Base-by-base conservation (phyloP, 78 protist species). In the Dictyostelium firmibasis region DNA sequence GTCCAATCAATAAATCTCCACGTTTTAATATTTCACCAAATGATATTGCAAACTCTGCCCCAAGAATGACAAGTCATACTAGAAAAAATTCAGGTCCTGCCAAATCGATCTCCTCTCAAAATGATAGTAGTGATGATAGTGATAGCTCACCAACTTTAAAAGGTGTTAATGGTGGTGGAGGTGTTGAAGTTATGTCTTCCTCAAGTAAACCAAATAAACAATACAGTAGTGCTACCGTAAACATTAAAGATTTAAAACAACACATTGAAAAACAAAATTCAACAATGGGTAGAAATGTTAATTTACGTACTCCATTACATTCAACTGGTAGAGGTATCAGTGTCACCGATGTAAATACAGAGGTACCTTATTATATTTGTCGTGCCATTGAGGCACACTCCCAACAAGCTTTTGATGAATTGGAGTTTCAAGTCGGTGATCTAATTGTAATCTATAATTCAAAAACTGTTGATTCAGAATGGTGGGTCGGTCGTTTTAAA, bases 401-500 rank as follows among this genome's bases (percentile, higher is more conserved):
- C 1, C 82, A 89, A 20, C 82, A 62, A 43, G 25, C 83, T 18
- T 81, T 62, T 27, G 94, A 89, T 50, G 94, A 89, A 50, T 18
- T 89, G 50, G 47, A 83, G 13, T 18, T 89, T 67, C 27, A 43
- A 18, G 72, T 38, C 3, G 87, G 84, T 81, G 94, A 89, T 18
- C 23, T 89, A 35, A 50, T 89, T 2, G 74, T 89, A 4, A 85
- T 89, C 16, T 89, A 81, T 31, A 89, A 89, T 57, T 8, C 27
- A 8, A 78, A 67, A 16, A 62, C 75, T 33, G 53, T 89, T 13
- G 86, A 89, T 6, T 35, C 82, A 9, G 94, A 89, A 4, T 89
- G 94, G 94, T 89, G 94, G 94, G 82, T 89, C 7, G 94, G 94
- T 25, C 70, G 74, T 18, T 44, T 89, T 10, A 70, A 70, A 47